These are phyloP conservation scores for Neurospora sp. DNA, from an alignment of 495 filamentous ascomycete species.

Conservation along the genomic window DNA sequence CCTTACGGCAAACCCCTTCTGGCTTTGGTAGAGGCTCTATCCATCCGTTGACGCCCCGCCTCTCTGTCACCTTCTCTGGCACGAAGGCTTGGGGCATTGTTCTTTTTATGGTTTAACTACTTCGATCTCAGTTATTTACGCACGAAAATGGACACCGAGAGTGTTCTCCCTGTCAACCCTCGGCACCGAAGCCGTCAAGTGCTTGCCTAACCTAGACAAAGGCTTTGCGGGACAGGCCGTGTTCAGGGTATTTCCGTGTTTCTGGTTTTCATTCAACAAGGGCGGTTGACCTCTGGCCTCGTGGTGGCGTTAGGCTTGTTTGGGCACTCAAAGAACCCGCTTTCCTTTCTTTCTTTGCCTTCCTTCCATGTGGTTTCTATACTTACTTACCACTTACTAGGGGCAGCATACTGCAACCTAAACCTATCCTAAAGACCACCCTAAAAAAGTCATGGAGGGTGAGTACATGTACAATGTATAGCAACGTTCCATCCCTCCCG, in stretches of 20 bases:
- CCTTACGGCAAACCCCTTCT: no score
- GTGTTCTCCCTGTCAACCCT: background rate
- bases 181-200: background rate
- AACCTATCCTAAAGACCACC: background rate
- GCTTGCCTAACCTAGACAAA: background rate
- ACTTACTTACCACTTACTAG: background rate
- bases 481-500: background rate
- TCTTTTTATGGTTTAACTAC: background rate
- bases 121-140: background rate
- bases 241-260: background rate
- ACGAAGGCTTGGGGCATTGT: background rate
- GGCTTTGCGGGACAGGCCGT: background rate
- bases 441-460: background rate
- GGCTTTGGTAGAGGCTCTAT: background rate
- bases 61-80: background rate
- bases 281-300: background rate
- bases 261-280: background rate
- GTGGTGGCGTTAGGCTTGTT: background rate
- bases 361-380: background rate
- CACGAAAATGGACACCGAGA: background rate
- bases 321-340: background rate
- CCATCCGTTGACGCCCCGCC: no score
- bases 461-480: background rate
- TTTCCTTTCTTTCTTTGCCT: background rate
- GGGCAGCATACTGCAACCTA: background rate